Evolutionary conservation across 441 rosid species (phyloP).

Genomic region (Viola pubescens): DNA sequence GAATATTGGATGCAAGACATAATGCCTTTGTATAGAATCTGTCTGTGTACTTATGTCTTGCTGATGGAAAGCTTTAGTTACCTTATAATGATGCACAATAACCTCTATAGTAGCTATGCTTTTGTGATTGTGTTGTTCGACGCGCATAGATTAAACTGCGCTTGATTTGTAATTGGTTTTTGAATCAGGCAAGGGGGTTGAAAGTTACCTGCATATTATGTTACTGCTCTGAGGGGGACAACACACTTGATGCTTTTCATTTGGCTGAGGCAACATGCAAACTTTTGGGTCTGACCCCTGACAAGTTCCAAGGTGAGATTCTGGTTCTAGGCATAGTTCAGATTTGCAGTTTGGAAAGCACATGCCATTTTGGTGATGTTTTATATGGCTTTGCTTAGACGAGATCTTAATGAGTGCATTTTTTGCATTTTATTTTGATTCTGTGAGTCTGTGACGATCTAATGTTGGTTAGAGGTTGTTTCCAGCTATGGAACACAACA

Average conservation of each 20-base stretch:
- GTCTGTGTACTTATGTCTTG: no score
- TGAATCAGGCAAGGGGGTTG: conserved; percentile 68
- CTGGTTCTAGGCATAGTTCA: not conserved
- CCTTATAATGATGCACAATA: not conserved
- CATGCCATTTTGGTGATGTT: not conserved
- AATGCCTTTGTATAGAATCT: no score
- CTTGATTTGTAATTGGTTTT: conserved; percentile 17
- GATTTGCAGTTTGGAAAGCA: no score
- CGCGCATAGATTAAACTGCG: not conserved
- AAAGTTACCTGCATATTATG: conserved; percentile 73
- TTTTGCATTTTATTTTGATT: no score
- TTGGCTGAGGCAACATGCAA: conserved; percentile 66
- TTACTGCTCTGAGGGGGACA: conserved; percentile 96
- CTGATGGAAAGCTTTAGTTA: not conserved
- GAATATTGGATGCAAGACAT: no score
- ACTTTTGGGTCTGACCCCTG: conserved; percentile 36
- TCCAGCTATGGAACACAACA: not conserved
- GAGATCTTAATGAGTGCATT: no score
- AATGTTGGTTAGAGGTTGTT: not conserved
- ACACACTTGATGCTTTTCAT: conserved; percentile 66
- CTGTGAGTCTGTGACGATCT: no score
- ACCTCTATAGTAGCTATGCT: no score
- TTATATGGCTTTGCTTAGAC: not conserved
- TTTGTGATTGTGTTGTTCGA: not conserved
- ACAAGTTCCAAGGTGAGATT: conserved; percentile 41